Evolutionary conservation across 495 filamentous ascomycete species (phyloP).

Genomic region (Neurospora discreta): DNA sequence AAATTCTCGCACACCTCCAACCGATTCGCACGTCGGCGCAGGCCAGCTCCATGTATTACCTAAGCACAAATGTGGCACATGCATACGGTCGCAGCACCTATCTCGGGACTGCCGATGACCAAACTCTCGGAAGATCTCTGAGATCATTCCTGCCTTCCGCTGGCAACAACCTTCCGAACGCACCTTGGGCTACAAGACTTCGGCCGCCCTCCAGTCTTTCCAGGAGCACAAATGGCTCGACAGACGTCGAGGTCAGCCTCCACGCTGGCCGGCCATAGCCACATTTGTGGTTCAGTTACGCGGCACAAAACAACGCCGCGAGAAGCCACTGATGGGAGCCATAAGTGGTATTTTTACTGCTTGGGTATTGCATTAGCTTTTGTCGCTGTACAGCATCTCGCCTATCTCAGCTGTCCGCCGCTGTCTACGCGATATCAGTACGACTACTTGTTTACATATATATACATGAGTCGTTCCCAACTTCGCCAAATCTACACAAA

Average conservation of each 20-base stretch:
- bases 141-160: not conserved
- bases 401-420: not conserved
- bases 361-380: not conserved
- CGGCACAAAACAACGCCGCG: not conserved
- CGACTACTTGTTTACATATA: constrained; percentile 7
- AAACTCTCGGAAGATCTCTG: not conserved
- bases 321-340: not conserved
- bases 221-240: not conserved
- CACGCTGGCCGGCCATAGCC: not conserved
- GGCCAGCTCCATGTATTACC: not conserved
- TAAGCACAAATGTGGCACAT: not conserved
- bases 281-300: not conserved
- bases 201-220: not conserved
- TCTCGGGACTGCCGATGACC: not conserved
- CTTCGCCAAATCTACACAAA: constrained; percentile 17
- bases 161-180: not conserved
- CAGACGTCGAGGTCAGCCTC: not conserved
- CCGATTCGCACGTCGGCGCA: not conserved
- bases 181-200: not conserved
- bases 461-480: constrained; percentile 13
- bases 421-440: not conserved
- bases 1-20: not conserved
- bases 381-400: not conserved
- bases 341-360: not conserved
- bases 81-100: not conserved